A percentile compares a stretch with the other conserved stretches of the same genome.
Conservation (phyloP, 2,329 filamentous ascomycete species). For the Chaetomiaceae sp. region DNA sequence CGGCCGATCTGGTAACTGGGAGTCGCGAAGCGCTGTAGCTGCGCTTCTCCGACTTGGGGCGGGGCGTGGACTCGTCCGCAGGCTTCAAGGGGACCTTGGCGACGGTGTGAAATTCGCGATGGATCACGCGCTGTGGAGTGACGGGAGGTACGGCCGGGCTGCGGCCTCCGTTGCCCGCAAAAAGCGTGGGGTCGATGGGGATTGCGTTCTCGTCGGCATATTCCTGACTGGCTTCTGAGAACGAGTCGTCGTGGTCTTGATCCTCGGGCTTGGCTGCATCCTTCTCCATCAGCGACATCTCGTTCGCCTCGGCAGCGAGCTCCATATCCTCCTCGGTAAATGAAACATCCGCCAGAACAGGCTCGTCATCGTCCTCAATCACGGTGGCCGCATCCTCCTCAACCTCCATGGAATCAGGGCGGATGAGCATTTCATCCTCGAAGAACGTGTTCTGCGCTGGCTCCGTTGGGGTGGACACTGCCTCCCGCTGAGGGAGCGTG, state of each 20-base stretch:
- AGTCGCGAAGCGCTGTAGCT: conserved; percentile 49
- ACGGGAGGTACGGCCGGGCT: conserved; percentile 38
- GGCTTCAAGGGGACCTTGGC: conserved; percentile 73
- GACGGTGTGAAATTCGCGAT: conserved; percentile 64
- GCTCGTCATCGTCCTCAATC: conserved; percentile 22
- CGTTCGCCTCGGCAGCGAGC: conserved; percentile 54
- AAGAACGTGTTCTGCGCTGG: conserved; percentile 50
- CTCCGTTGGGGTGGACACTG: conserved; percentile 26
- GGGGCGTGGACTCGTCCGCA: conserved; percentile 54
- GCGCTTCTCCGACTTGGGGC: conserved; percentile 43
- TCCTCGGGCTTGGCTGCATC: conserved; percentile 30
- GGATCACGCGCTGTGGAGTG: conserved; percentile 53
- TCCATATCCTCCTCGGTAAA: conserved; percentile 54
- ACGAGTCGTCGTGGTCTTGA: conserved; percentile 41
- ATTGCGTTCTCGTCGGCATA: conserved; percentile 64
- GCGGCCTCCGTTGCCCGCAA: conserved; percentile 24
- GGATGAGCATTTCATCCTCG: conserved; percentile 56
- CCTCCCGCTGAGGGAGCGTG: conserved; percentile 27
- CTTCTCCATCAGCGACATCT: conserved; percentile 53
- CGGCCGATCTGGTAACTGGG: conserved; percentile 39
- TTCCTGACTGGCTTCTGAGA: conserved; percentile 60
- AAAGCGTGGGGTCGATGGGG: conserved; percentile 49
- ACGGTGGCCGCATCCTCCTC: conserved; percentile 36
- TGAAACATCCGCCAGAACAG: conserved; percentile 43
- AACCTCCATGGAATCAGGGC: conserved; percentile 24